Base-by-base conservation (phyloP, 345 rosid genomes). In the Murraya koenigii region DNA sequence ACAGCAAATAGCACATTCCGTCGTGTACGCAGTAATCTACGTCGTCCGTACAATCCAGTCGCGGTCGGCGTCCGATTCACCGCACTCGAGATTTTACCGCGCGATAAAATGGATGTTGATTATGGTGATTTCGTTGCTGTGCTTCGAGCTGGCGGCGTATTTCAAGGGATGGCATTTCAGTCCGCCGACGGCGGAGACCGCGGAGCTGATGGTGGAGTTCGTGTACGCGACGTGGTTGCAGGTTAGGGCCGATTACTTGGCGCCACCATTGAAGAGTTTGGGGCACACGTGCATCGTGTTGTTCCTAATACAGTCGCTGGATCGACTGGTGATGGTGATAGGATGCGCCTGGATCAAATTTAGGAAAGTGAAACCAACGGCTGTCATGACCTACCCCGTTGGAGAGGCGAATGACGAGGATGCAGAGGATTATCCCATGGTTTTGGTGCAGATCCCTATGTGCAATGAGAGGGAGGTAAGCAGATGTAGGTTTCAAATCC, bases 381-480 rank as follows among this genome's bases (percentile, higher is more conserved):
- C 93, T 0, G 13, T 75, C 0, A 78, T 82, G 72, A 87, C 82
- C 81, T 91, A 86, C 61, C 80, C 86, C 6, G 75, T 26, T 33
- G 86, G 77, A 19, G 66, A 38, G 41, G 78, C 60, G 56, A 84
- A 82, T 26, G 87, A 78, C 1, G 85, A 80, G 58, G 84, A 73
- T 70, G 69, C 80, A 75, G 90, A 86, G 23, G 90, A 85, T 75
- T 93, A 87, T 81, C 97, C 98, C 1, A 95, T 95, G 97, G 97
- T 95, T 11, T 81, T 95, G 78, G 87, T 95, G 49, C 98, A 95
- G 87, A 94, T 94, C 77, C 98, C 98, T 5, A 94, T 94, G 97
- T 94, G 98, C 89, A 94, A 94, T 80, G 97, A 94, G 91, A 89
- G 80, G 91, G 98, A 95, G 97, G 98, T 95, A 90, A 90, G 97